A percentile compares a stretch with the other conserved stretches of the same genome.
Conservation (phyloP, 2,329 filamentous ascomycete genomes). For the Alternaria sp. region DNA sequence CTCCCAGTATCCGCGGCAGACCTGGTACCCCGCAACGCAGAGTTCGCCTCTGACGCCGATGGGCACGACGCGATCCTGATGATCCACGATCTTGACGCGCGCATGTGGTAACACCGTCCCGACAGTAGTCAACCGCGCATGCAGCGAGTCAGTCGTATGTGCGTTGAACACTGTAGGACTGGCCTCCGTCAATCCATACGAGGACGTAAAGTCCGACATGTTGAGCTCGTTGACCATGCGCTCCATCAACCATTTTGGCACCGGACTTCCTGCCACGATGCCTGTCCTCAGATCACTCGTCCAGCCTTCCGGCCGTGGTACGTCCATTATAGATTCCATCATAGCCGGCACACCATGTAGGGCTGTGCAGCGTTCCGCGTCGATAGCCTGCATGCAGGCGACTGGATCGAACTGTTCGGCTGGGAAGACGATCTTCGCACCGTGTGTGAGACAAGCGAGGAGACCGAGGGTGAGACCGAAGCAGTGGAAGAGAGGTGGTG, state of each 20-base stretch:
- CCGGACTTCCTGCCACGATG: constrained; percentile 79
- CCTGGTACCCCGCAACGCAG: constrained; percentile 78
- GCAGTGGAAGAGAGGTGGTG: constrained; percentile 84
- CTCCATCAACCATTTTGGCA: constrained; percentile 77
- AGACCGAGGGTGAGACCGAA: constrained; percentile 81
- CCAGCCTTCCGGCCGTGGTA: constrained; percentile 57
- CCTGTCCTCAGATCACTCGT: constrained; percentile 67
- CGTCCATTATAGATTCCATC: constrained; percentile 70
- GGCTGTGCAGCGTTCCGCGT: constrained; percentile 63
- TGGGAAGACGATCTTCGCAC: constrained; percentile 77
- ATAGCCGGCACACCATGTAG: constrained; percentile 84
- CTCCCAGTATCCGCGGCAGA: constrained; percentile 69
- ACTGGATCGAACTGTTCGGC: constrained; percentile 72
- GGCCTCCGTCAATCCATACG: constrained; percentile 73
- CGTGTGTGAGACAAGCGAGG: constrained; percentile 74
- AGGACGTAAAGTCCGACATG: constrained; percentile 71
- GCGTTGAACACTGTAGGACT: constrained; percentile 83
- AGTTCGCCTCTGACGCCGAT: constrained; percentile 74
- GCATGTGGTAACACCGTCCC: constrained; percentile 76
- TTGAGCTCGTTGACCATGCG: constrained; percentile 72
- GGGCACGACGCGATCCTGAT: constrained; percentile 68
- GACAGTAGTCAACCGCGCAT: constrained; percentile 72
- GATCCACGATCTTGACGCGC: constrained; percentile 77
- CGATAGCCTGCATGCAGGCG: constrained; percentile 70
- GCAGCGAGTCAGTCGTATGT: constrained; percentile 73